Evolutionary conservation across 2,329 filamentous ascomycete species (phyloP).

Genomic region (Claviceps spartinae): DNA sequence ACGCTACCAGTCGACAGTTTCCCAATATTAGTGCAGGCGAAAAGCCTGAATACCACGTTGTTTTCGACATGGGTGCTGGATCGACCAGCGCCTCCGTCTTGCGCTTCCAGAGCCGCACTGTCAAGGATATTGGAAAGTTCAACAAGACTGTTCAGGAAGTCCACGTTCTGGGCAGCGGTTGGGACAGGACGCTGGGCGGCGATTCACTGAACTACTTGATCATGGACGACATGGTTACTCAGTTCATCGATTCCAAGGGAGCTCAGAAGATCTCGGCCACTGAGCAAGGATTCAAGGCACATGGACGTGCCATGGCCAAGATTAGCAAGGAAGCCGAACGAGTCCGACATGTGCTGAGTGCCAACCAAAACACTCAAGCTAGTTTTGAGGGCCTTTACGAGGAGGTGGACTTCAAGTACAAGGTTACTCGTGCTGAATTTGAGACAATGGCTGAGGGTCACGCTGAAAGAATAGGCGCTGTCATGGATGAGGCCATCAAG

Average conservation of each 20-base stretch:
- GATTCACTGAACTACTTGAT: constrained; percentile 81
- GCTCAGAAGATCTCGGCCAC: constrained; percentile 52
- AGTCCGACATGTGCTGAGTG: constrained; percentile 77
- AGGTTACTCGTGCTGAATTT: constrained; percentile 66
- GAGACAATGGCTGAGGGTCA: constrained; percentile 62
- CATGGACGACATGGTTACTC: constrained; percentile 71
- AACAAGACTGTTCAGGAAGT: constrained; percentile 97
- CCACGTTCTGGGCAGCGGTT: constrained; percentile 73
- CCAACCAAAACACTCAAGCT: constrained; percentile 68
- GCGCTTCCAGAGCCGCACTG: constrained; percentile 73
- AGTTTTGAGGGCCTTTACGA: constrained; percentile 85
- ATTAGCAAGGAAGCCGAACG: constrained; percentile 88
- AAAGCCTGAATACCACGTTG: constrained; percentile 80
- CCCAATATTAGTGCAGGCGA: constrained; percentile 69
- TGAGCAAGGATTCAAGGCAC: constrained; percentile 48
- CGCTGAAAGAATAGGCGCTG: constrained; percentile 51
- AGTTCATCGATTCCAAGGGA: constrained; percentile 59
- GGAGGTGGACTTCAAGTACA: constrained; percentile 87
- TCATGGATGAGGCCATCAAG: constrained; percentile 61
- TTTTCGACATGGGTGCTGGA: constrained; percentile 97
- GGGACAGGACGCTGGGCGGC: constrained; percentile 81
- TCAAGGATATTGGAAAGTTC: constrained; percentile 84
- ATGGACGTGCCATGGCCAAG: constrained; percentile 78
- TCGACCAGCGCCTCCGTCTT: constrained; percentile 83
- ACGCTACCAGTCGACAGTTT: constrained; percentile 83